These are phyloP conservation scores for Cladochytrium replicatum DNA, from an alignment of 192 early-diverging fungal species.

Conservation along the genomic window DNA sequence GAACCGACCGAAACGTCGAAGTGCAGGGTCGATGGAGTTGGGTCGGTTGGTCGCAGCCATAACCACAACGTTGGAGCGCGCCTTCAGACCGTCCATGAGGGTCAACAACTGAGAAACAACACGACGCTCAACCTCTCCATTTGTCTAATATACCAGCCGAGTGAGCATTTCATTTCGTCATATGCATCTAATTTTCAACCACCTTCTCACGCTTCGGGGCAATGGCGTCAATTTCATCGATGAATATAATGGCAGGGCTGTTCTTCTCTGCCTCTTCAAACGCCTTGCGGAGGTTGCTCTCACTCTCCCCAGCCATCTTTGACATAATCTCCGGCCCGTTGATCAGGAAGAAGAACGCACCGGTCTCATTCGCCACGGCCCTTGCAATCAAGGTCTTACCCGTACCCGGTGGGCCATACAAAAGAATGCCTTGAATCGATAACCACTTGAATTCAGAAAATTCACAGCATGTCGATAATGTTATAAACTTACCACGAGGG, in stretches of 20 bases:
- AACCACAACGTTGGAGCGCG: conserved; percentile 94
- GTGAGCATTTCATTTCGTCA: too few relatives aligned
- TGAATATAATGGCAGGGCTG: conserved; percentile 94
- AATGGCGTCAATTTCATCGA: conserved; percentile 99
- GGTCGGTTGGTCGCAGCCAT: conserved; percentile 99
- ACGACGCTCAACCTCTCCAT: conserved; percentile 97
- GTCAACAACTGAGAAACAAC: conserved; percentile 97
- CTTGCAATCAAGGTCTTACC: conserved; percentile 98
- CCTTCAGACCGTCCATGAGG: conserved; percentile 95
- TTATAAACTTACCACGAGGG: conserved; percentile 73
- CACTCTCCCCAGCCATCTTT: conserved; percentile 99
- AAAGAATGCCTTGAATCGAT: conserved; percentile 76
- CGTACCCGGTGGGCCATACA: conserved; percentile 97
- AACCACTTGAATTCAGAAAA: neutral
- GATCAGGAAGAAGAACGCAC: conserved; percentile 99
- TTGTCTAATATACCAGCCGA: conserved; percentile 57
- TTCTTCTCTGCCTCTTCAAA: conserved; percentile 99
- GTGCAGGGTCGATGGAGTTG: conserved; percentile 95
- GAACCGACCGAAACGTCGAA: conserved; percentile 97
- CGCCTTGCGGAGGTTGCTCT: conserved; percentile 94
- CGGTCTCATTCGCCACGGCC: conserved; percentile 98
- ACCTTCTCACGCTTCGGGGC: conserved; percentile 97
- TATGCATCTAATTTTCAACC: too few relatives aligned
- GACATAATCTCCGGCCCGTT: conserved; percentile 99
- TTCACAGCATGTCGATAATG: too few relatives aligned